A percentile compares a stretch with the other conserved stretches of the same genome.
These are phyloP conservation scores for Spergularia azorica DNA, from an alignment of 179 eudicot species.

Conservation along the genomic window DNA sequence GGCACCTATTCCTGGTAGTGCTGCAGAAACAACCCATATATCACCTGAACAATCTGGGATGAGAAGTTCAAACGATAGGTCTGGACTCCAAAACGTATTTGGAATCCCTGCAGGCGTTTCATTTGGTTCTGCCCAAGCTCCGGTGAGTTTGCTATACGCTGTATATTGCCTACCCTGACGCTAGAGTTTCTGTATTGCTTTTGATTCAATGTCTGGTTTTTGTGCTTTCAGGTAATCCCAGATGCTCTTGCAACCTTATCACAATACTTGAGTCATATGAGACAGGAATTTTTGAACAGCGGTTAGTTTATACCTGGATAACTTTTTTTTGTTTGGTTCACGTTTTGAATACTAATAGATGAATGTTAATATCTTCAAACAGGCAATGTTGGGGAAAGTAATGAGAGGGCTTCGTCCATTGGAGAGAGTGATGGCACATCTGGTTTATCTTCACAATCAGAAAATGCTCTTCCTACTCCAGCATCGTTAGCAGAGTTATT, in stretches of 20 bases:
- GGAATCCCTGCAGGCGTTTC: constrained; percentile 48
- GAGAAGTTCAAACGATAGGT: not conserved
- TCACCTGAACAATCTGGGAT: constrained; percentile 56
- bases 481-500: constrained; percentile 72
- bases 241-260: constrained; percentile 87
- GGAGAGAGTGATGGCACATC: constrained; percentile 38
- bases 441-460: constrained; percentile 38
- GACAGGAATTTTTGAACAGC: constrained; percentile 57
- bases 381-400: constrained; percentile 46
- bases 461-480: constrained; percentile 62
- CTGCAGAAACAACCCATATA: constrained; percentile 47
- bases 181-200: not conserved
- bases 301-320: constrained; percentile 43
- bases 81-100: constrained; percentile 27
- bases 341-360: constrained; percentile 11
- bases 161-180: constrained; percentile 2
- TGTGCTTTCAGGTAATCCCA: constrained; percentile 68
- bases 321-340: not conserved
- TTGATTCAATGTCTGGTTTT: constrained; percentile 2
- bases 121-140: constrained; percentile 58
- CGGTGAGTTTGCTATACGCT: constrained; percentile 40
- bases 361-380: constrained; percentile 22
- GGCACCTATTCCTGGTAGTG: constrained; percentile 35
- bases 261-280: constrained; percentile 70
- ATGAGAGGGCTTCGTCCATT: constrained; percentile 38